Evolutionary conservation across 2,329 filamentous ascomycete genomes (phyloP).

Genomic region (Talaromyces sp.): DNA sequence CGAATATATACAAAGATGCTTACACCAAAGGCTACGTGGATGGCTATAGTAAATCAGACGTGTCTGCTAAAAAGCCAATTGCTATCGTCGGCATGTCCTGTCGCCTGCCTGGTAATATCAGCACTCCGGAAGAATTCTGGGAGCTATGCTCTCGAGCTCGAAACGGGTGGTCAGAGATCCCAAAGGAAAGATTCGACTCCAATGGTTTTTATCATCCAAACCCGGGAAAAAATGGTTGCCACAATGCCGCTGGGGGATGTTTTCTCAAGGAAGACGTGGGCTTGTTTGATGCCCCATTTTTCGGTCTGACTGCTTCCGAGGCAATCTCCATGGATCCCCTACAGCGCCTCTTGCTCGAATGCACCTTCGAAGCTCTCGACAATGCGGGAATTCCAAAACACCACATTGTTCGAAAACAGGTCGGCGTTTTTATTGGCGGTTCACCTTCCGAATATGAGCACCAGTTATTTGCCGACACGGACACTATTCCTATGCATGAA

Average conservation of each 20-base stretch:
- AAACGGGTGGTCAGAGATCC: neutral
- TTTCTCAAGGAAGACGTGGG: conserved; percentile 18
- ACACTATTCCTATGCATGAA: neutral
- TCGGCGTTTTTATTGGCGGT: neutral
- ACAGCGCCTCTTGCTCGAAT: neutral
- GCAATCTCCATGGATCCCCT: conserved; percentile 10
- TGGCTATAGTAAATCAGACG: neutral
- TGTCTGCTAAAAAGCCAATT: conserved; percentile 5
- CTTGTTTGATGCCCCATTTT: conserved; percentile 21
- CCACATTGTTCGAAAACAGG: neutral
- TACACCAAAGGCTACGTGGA: neutral
- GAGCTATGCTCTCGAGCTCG: conserved; percentile 11
- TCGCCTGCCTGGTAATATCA: conserved; percentile 17
- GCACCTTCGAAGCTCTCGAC: conserved; percentile 8
- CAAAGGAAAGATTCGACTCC: neutral
- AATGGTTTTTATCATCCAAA: conserved; percentile 15
- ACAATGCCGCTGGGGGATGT: conserved; percentile 11
- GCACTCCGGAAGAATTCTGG: conserved; percentile 16
- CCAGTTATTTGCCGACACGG: neutral
- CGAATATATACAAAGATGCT: neutral
- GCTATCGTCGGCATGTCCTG: conserved; percentile 20
- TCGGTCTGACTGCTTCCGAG: conserved; percentile 15
- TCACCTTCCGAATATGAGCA: neutral
- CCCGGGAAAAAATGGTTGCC: neutral
- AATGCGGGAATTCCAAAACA: conserved; percentile 10